These are phyloP conservation scores for Mucor sp. DNA, from an alignment of 371 early-diverging fungal species.

Conservation along the genomic window DNA sequence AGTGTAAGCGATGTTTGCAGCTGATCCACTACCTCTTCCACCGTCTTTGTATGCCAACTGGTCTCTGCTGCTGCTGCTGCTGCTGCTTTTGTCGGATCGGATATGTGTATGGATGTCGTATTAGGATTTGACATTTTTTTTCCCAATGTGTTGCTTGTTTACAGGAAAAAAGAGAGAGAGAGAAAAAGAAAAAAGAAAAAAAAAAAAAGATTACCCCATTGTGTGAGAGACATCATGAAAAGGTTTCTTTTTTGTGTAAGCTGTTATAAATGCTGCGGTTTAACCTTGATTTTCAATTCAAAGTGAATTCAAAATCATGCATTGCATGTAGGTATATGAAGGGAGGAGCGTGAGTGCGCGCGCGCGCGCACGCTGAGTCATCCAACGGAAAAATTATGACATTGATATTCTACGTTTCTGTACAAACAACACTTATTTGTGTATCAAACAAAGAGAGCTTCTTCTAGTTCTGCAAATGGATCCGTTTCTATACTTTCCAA, in stretches of 20 bases:
- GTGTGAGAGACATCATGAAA: not conserved
- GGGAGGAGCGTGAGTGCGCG: too few relatives aligned
- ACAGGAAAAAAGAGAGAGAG: not conserved
- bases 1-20: slow-evolving; percentile 9
- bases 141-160: too few relatives aligned
- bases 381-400: too few relatives aligned
- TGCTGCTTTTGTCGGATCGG: not conserved
- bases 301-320: too few relatives aligned
- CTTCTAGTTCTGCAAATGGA: too few relatives aligned
- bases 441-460: too few relatives aligned
- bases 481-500: too few relatives aligned
- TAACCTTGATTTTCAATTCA: not conserved
- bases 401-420: too few relatives aligned
- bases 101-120: not conserved
- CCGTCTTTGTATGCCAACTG: slow-evolving; percentile 11
- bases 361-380: too few relatives aligned
- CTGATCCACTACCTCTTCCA: not conserved
- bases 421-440: too few relatives aligned
- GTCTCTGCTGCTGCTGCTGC: not conserved
- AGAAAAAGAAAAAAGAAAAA: not conserved
- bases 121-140: not conserved
- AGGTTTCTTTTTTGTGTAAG: not conserved
- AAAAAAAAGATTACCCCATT: not conserved
- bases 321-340: too few relatives aligned
- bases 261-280: not conserved